Conservation (phyloP, 2,329 filamentous ascomycete genomes). For the Graphilbum ipis-grandicollis region DNA sequence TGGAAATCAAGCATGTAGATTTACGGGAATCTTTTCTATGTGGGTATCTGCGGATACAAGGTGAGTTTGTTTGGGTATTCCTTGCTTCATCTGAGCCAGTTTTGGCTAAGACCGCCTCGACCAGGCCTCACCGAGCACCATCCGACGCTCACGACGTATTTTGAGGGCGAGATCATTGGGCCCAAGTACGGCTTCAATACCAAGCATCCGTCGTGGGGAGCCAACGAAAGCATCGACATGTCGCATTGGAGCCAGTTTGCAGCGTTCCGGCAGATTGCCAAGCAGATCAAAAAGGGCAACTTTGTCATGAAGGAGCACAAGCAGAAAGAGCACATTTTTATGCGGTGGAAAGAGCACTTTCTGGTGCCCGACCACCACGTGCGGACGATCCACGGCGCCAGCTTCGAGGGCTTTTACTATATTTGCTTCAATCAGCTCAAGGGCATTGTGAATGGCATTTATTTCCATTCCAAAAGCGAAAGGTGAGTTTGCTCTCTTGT, state of each 20-base stretch:
- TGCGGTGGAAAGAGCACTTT: conserved; percentile 99
- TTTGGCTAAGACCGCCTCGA: not conserved
- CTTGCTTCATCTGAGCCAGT: not conserved
- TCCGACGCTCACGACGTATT: conserved; percentile 93
- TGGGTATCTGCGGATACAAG: conserved; percentile 90
- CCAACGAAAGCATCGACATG: conserved; percentile 76
- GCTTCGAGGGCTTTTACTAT: conserved; percentile 97
- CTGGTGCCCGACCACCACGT: conserved; percentile 89
- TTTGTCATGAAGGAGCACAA: conserved; percentile 48
- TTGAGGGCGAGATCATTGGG: conserved; percentile 95
- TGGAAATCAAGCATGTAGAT: conserved; percentile 93
- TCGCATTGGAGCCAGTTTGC: conserved; percentile 86
- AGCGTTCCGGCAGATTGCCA: conserved; percentile 61
- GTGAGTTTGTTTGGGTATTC: conserved; percentile 23
- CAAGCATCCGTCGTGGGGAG: conserved; percentile 78
- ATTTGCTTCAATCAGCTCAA: conserved; percentile 93
- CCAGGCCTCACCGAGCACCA: conserved; percentile 86
- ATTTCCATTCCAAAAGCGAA: conserved; percentile 96
- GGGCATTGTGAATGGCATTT: conserved; percentile 80
- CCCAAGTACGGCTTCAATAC: conserved; percentile 90
- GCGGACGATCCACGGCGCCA: conserved; percentile 78
- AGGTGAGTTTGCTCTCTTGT: conserved; percentile 44
- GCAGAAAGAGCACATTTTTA: conserved; percentile 81
- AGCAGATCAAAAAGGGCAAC: conserved; percentile 39
- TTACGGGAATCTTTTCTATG: conserved; percentile 88